Evolutionary conservation across 1,284 basidiomycete species (phyloP).

Genomic region (Ceraceosorus guamensis): DNA sequence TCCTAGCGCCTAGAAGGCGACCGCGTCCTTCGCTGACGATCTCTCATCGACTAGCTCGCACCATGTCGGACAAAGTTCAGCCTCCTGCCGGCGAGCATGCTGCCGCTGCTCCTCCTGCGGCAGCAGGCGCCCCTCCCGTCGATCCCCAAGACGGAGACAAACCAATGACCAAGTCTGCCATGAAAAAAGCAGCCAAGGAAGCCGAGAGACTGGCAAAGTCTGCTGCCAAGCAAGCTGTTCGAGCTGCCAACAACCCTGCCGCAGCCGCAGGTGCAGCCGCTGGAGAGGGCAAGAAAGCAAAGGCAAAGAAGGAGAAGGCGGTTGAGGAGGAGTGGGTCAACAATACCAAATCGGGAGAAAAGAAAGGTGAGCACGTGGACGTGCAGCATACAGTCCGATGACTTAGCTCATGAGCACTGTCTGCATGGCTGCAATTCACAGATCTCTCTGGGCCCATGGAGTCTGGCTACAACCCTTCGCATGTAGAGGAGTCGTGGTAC

Average conservation of each 20-base stretch:
- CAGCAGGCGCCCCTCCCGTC: background rate
- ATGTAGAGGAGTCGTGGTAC: slow-evolving; percentile 94
- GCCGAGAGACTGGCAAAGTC: slow-evolving; percentile 40
- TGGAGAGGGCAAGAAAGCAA: slow-evolving; percentile 40
- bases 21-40: too few species aligned
- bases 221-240: slow-evolving; percentile 28
- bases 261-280: slow-evolving; percentile 12
- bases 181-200: slow-evolving; percentile 28
- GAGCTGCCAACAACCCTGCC: slow-evolving; percentile 23
- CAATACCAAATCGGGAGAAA: slow-evolving; percentile 38
- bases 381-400: background rate
- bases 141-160: slow-evolving; percentile 12
- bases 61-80: too few species aligned
- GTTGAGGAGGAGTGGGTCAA: slow-evolving; percentile 42
- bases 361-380: slow-evolving; percentile 24
- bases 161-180: slow-evolving; percentile 13
- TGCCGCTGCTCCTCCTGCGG: background rate
- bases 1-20: too few species aligned
- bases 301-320: slow-evolving; percentile 43
- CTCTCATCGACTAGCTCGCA: too few species aligned
- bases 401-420: background rate
- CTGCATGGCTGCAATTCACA: slow-evolving; percentile 41
- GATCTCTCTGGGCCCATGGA: slow-evolving; percentile 83
- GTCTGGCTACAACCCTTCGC: slow-evolving; percentile 84
- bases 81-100: background rate